phyloP scores from a whole-genome alignment of 2,329 filamentous ascomycete species.

The Xylariaceae sp. region DNA sequence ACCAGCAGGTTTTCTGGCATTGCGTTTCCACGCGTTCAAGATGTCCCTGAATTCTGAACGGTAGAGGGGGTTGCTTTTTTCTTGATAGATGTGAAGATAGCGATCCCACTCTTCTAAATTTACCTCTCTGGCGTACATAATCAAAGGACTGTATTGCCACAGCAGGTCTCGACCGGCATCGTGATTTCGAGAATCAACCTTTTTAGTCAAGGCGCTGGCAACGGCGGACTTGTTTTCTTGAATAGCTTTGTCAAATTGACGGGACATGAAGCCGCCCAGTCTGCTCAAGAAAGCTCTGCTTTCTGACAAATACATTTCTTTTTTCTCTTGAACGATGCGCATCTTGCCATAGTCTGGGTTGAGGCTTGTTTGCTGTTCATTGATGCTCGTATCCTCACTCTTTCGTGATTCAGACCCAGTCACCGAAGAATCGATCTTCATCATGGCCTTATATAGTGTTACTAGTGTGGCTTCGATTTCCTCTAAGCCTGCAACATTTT shows the following conservation, averaged over 20 bases:
- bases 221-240: slow-evolving; percentile 64
- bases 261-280: slow-evolving; percentile 75
- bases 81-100: slow-evolving; percentile 75
- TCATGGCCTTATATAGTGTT: slow-evolving; percentile 84
- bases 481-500: slow-evolving; percentile 64
- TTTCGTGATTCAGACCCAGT: slow-evolving; percentile 49
- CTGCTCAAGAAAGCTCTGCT: slow-evolving; percentile 72
- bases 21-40: slow-evolving; percentile 72
- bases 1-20: slow-evolving; percentile 67
- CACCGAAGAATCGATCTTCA: slow-evolving; percentile 83
- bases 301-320: slow-evolving; percentile 78
- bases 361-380: slow-evolving; percentile 48
- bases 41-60: slow-evolving; percentile 78
- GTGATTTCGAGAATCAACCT: slow-evolving; percentile 67
- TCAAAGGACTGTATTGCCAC: slow-evolving; percentile 83
- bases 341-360: slow-evolving; percentile 80
- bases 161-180: slow-evolving; percentile 67
- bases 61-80: slow-evolving; percentile 71
- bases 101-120: slow-evolving; percentile 77
- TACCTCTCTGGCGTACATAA: slow-evolving; percentile 84
- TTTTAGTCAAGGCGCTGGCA: slow-evolving; percentile 57
- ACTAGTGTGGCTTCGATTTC: slow-evolving; percentile 75
- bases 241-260: slow-evolving; percentile 73
- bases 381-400: slow-evolving; percentile 45
- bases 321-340: slow-evolving; percentile 92